Evolutionary conservation across 23 red algal species (phyloP).

Genomic region (Gracilaria domingensis): DNA sequence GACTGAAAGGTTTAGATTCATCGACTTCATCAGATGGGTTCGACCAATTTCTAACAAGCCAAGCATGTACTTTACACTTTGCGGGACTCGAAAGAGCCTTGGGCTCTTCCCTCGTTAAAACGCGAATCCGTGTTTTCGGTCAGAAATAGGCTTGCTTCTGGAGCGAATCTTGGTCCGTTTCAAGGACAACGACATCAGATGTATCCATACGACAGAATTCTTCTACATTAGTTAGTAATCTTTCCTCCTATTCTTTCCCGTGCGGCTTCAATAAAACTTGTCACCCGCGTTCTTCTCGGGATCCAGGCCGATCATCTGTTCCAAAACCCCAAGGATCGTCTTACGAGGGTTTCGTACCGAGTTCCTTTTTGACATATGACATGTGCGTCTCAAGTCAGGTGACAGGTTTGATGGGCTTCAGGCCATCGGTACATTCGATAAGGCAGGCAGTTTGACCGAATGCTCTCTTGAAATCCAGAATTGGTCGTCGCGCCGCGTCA

Average conservation of each 20-base stretch:
- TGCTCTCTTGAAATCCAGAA: conserved; percentile 78
- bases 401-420: conserved; percentile 23
- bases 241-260: conserved; percentile 22
- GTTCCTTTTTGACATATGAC: not conserved
- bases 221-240: not conserved
- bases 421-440: conserved; percentile 91
- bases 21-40: too few species aligned
- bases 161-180: not conserved
- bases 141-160: too few species aligned
- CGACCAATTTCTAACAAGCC: too few species aligned
- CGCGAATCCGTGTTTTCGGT: too few species aligned
- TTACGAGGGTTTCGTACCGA: not conserved
- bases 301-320: not conserved
- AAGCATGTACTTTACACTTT: too few species aligned
- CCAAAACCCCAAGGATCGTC: conserved; percentile 70
- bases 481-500: conserved; percentile 45
- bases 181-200: not conserved
- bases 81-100: too few species aligned
- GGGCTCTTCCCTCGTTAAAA: too few species aligned
- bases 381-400: conserved; percentile 45
- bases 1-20: too few species aligned
- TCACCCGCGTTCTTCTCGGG: not conserved
- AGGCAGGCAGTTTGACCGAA: conserved; percentile 61
- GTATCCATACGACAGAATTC: not conserved
- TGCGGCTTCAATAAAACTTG: conserved; percentile 20